Evolutionary conservation across 768 basidiomycete species (phyloP), one percentile per base, ranked within the genome.

Genomic region (Amanita polypyramis): DNA sequence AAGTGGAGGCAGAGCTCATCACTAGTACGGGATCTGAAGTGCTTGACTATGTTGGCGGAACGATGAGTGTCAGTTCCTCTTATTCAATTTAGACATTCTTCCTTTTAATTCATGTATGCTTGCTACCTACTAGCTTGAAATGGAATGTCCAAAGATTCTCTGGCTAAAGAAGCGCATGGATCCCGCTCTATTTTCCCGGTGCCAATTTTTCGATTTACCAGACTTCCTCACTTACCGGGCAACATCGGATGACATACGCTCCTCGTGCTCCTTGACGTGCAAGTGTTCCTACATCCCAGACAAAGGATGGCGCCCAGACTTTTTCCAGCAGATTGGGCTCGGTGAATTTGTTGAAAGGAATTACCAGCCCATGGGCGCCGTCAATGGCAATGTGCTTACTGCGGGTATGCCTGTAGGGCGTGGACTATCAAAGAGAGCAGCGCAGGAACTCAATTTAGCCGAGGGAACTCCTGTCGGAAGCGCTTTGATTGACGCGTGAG

Each of bases 91-190:
- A 32, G 45, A 43, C 8, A 23, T 9, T 36, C 15, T n/a, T 41
- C 8, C 37, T 7, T 35, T 25, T 43, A 19, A 50, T n/a, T 44
- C 52, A 36, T 44, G 15, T 15, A 14, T 11, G 33, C 23, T 47
- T 9, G 5, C 32, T n/a, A 32, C 9, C n/a, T 23, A 11, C 56
- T 46, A 96, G 89, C 76, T 97, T 36, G 94, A 98, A 65, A 98
- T 98, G 96, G 95, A 97, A 65, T 80, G 97, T 37, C 95, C 95
- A 0, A 98, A 98, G 64, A 85, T 94, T 25, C 79, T 98, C 23
- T 98, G 96, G 96, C 75, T 98, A 36, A 97, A 94, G 64, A 82
- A 79, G 51, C 73, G 86, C 67, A 94, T 98, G 93, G 59, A 74
- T 2, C 60, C 77, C 0, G 66, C 74, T 9, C 71, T 70, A 14